Conservation (phyloP, 352 stramenopile genomes). For the Thalassiosira exigua region DNA sequence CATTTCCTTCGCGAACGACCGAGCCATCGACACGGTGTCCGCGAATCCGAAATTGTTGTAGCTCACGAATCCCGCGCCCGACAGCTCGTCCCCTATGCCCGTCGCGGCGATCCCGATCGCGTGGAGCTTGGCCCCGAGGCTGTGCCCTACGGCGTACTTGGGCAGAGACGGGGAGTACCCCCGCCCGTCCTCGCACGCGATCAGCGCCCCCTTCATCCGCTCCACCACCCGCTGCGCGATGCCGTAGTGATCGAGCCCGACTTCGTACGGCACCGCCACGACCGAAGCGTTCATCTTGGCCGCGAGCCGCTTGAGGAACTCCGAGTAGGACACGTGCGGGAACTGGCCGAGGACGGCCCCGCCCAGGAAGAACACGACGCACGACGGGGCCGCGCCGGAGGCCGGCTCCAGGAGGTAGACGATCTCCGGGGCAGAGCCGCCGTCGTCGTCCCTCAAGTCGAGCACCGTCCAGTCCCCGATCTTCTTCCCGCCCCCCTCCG, state of each 20-base stretch:
- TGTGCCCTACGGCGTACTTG: slow-evolving; percentile 71
- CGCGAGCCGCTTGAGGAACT: slow-evolving; percentile 39
- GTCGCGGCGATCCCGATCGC: slow-evolving; percentile 75
- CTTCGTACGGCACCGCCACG: slow-evolving; percentile 72
- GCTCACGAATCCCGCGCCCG: slow-evolving; percentile 70
- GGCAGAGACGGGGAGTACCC: slow-evolving; percentile 61
- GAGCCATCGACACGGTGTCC: slow-evolving; percentile 73
- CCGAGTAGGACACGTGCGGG: slow-evolving; percentile 79
- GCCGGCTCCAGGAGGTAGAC: slow-evolving; percentile 78
- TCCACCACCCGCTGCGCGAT: slow-evolving; percentile 69
- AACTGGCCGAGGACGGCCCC: slow-evolving; percentile 81
- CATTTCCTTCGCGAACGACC: slow-evolving; percentile 64
- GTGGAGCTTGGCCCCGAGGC: slow-evolving; percentile 73
- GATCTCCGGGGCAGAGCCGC: slow-evolving; percentile 51
- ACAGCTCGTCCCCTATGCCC: slow-evolving; percentile 58
- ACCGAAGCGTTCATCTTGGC: slow-evolving; percentile 55
- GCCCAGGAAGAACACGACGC: slow-evolving; percentile 82
- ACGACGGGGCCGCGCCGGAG: slow-evolving; percentile 59
- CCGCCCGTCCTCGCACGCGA: slow-evolving; percentile 68
- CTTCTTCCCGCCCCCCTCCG: slow-evolving; percentile 4
- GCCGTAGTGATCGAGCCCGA: slow-evolving; percentile 80
- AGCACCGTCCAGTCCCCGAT: slow-evolving; percentile 52
- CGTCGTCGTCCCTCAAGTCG: slow-evolving; percentile 23
- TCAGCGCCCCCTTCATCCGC: slow-evolving; percentile 58
- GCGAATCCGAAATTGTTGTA: slow-evolving; percentile 83